A percentile compares a stretch with the other conserved stretches of the same genome.
These are phyloP conservation scores for Ceratocystis alfenasii DNA, from an alignment of 2,329 filamentous ascomycete species.

Conservation along the genomic window DNA sequence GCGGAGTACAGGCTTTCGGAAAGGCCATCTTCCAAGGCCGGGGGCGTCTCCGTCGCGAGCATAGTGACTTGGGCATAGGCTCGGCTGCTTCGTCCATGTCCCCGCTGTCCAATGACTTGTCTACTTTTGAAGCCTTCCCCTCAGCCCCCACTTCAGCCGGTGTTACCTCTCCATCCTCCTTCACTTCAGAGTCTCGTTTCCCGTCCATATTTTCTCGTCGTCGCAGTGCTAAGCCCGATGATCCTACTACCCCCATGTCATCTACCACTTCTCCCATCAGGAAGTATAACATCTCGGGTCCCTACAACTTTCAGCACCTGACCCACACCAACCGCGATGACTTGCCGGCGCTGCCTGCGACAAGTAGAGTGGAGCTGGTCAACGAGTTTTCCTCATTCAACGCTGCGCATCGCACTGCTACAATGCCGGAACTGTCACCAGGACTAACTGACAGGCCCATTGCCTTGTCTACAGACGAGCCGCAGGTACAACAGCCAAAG, in stretches of 20 bases:
- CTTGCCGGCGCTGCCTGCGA: conserved; percentile 32
- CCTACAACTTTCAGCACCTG: conserved; percentile 57
- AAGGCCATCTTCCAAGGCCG: conserved; percentile 48
- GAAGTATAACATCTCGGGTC: conserved; percentile 45
- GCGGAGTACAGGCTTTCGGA: conserved; percentile 43
- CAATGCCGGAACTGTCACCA: conserved; percentile 17
- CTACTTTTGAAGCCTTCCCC: background rate
- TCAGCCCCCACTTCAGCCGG: background rate
- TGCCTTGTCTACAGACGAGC: conserved; percentile 2
- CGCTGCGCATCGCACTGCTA: conserved; percentile 19
- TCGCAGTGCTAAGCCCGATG: conserved; percentile 20
- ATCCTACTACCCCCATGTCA: conserved; percentile 20
- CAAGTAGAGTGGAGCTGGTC: conserved; percentile 34
- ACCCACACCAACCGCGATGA: conserved; percentile 45
- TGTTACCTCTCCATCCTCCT: conserved; percentile 7
- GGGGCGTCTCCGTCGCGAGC: conserved; percentile 39
- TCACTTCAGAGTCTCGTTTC: conserved; percentile 25
- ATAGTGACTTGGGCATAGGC: conserved; percentile 27
- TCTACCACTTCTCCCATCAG: conserved; percentile 19
- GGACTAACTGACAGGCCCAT: conserved; percentile 20
- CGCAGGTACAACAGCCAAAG: conserved; percentile 5
- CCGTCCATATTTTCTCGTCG: conserved; percentile 42
- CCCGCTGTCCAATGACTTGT: background rate
- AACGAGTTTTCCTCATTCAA: conserved; percentile 31
- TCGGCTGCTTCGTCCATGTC: conserved; percentile 10